A percentile compares a stretch with the other conserved stretches of the same genome.
Conservation (phyloP, 305 asterid species). For the Plantago coronopus region DNA sequence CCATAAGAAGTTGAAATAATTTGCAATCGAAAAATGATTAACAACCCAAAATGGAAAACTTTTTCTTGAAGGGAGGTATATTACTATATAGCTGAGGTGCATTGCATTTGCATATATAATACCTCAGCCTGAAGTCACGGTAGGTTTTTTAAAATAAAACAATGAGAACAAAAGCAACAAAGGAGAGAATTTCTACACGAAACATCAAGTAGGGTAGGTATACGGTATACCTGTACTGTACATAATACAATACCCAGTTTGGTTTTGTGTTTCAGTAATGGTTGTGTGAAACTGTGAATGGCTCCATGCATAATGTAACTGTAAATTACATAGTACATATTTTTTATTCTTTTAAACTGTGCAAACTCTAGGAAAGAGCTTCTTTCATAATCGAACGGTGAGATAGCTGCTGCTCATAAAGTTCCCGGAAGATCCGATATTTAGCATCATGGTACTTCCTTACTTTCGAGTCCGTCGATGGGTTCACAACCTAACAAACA, state of each 20-base stretch:
- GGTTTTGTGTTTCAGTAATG: neutral
- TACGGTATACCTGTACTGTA: neutral
- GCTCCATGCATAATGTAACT: too few relatives aligned
- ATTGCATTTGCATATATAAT: too few relatives aligned
- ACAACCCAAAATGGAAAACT: too few relatives aligned
- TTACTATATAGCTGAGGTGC: too few relatives aligned
- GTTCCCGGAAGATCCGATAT: conserved; percentile 68
- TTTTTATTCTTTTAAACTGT: neutral
- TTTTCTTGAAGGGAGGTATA: too few relatives aligned
- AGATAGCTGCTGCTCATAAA: conserved; percentile 73
- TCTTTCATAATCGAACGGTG: conserved; percentile 71
- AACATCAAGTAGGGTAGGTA: neutral
- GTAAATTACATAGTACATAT: neutral
- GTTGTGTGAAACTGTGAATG: neutral
- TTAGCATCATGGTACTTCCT: conserved; percentile 88
- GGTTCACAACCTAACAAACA: conserved; percentile 62
- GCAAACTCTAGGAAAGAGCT: conserved; percentile 51
- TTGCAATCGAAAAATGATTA: too few relatives aligned
- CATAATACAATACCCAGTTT: neutral
- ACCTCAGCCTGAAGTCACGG: too few relatives aligned
- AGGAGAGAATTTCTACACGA: neutral
- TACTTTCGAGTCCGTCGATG: conserved; percentile 65
- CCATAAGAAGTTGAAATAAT: too few relatives aligned
- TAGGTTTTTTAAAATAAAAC: too few relatives aligned
- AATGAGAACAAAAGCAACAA: too few relatives aligned